Conservation (phyloP, 2,329 filamentous ascomycete species). For the Ceratocystis diversiconidia region DNA sequence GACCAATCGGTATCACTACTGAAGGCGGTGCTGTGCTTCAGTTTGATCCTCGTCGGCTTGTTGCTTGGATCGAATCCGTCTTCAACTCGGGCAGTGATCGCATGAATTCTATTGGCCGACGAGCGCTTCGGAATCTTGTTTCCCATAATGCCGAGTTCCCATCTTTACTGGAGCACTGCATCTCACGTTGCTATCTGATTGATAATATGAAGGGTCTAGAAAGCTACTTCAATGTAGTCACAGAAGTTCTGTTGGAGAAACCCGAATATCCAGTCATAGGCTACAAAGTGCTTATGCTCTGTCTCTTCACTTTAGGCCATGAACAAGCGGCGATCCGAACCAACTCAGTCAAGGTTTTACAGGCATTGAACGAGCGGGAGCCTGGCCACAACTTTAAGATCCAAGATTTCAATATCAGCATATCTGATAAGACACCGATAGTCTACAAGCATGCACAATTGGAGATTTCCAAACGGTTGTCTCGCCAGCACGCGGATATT, state of each 20-base stretch:
- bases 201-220: slow-evolving; percentile 72
- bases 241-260: slow-evolving; percentile 70
- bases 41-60: slow-evolving; percentile 84
- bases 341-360: slow-evolving; percentile 69
- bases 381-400: slow-evolving; percentile 66
- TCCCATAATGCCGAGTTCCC: slow-evolving; percentile 78
- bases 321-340: slow-evolving; percentile 79
- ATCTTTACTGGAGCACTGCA: slow-evolving; percentile 75
- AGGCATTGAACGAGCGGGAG: slow-evolving; percentile 69
- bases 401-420: slow-evolving; percentile 94
- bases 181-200: slow-evolving; percentile 77
- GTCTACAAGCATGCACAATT: slow-evolving; percentile 97
- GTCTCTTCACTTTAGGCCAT: slow-evolving; percentile 83
- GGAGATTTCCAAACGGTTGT: slow-evolving; percentile 81
- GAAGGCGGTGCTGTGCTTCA: slow-evolving; percentile 77
- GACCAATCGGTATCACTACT: slow-evolving; percentile 72
- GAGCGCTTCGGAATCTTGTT: slow-evolving; percentile 79
- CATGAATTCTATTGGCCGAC: slow-evolving; percentile 76
- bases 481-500: slow-evolving; percentile 74
- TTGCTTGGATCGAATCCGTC: slow-evolving; percentile 89
- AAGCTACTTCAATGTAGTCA: slow-evolving; percentile 90
- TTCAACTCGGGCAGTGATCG: slow-evolving; percentile 86
- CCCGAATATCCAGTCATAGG: slow-evolving; percentile 73
- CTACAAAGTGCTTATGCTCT: slow-evolving; percentile 79
- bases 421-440: slow-evolving; percentile 94